Evolutionary conservation across 2,329 filamentous ascomycete genomes (phyloP).

Genomic region (Pyricularia grisea): DNA sequence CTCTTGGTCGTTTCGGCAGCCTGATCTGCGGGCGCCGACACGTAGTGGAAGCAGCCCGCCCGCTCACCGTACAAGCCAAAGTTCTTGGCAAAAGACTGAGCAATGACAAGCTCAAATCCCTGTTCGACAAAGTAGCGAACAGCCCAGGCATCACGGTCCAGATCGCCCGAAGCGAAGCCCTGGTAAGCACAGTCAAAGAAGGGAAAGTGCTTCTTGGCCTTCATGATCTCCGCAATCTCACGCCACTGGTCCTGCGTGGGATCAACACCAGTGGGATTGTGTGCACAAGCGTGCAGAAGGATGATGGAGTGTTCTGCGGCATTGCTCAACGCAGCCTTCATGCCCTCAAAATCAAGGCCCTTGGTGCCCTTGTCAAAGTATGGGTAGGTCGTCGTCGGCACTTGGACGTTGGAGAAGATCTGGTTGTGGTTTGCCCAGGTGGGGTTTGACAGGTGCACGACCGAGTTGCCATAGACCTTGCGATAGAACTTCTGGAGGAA

Average conservation of each 20-base stretch:
- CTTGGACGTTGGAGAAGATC: conserved; percentile 86
- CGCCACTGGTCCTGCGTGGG: conserved; percentile 92
- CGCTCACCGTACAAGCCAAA: conserved; percentile 96
- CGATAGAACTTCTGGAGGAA: conserved; percentile 91
- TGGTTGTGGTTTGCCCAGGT: conserved; percentile 99
- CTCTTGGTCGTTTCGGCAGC: conserved; percentile 49
- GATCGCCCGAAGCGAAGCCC: conserved; percentile 88
- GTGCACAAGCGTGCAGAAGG: conserved; percentile 88
- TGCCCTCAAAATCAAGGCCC: conserved; percentile 85
- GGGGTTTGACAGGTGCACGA: conserved; percentile 82
- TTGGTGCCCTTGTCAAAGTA: conserved; percentile 89
- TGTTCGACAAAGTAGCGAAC: conserved; percentile 89
- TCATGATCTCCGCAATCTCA: conserved; percentile 71
- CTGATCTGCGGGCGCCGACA: conserved; percentile 63
- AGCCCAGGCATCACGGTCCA: conserved; percentile 79
- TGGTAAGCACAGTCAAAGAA: conserved; percentile 99
- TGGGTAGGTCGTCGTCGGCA: conserved; percentile 74
- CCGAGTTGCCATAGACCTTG: conserved; percentile 46
- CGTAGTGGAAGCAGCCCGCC: conserved; percentile 91
- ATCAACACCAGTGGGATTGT: conserved; percentile 97
- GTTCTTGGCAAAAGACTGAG: conserved; percentile 96
- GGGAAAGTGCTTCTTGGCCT: conserved; percentile 76
- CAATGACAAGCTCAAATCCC: conserved; percentile 80
- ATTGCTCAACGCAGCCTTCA: conserved; percentile 60
- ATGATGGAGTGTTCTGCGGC: conserved; percentile 78